Base-by-base conservation (phyloP, 352 stramenopile species). In the Stramenopiles sp. region DNA sequence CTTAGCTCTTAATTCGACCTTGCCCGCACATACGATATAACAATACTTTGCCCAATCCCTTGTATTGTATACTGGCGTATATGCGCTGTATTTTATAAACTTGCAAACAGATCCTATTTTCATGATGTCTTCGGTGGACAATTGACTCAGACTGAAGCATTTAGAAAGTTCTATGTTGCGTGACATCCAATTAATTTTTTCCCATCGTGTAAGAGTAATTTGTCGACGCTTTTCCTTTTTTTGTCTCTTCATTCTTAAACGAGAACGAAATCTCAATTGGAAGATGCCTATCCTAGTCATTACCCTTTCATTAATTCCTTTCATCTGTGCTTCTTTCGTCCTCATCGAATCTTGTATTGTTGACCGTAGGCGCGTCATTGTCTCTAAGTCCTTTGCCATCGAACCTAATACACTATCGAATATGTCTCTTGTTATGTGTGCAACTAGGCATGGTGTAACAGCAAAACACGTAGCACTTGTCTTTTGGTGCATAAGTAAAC, bases 401-500 rank as follows among this genome's bases (percentile, higher is more conserved):
- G 22, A 22, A 27, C 55, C 55, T 71, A 71, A 27, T 25, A 71
- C 55, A 25, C 27, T 27, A 27, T 71, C 55, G 27, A 71, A 71
- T 27, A 71, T 71, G 22, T 71, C 55, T 27, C 55, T 71, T 27
- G 55, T 71, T 25, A 71, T 71, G 27, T 71, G 55, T 27, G 55
- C 55, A 71, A 71, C 55, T 27, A 71, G 27, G 55, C 55, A 71
- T 22, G 55, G 55, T 22, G 22, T 27, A 27, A 71, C 22, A 22
- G 55, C 55, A 71, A 71, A 71, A 27, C 55, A 71, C 22, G 55
- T 71, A 22, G 55, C 55, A 27, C 55, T 71, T 25, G 55, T 71
- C 55, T 71, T 71, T 27, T 71, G 55, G 55, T 71, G 55, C 55
- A 71, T 71, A 22, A 71, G 27, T 71, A 71, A 71, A 71, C 55